Percentiles rank a stretch among this genome's conserved stretches.
These are phyloP conservation scores for Plasmodium fragile DNA, from an alignment of 169 alveolate species.

Conservation along the genomic window DNA sequence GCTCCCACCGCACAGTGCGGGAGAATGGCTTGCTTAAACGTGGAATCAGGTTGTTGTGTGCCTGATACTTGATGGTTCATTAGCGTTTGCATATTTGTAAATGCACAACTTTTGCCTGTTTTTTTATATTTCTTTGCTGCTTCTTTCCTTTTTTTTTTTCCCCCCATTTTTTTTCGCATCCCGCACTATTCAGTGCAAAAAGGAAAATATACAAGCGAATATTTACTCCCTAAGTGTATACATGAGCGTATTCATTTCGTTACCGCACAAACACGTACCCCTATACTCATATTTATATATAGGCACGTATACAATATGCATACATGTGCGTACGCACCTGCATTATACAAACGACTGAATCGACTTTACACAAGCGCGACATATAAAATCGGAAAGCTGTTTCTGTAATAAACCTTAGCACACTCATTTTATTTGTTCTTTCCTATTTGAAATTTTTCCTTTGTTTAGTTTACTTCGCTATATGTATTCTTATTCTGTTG, in stretches of 20 bases:
- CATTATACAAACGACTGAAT: not conserved
- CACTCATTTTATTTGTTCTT: not conserved
- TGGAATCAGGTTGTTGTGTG: not conserved
- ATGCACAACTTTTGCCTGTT: not conserved
- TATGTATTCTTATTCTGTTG: not conserved
- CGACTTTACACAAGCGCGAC: not conserved
- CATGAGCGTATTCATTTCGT: not conserved
- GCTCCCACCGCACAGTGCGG: not conserved
- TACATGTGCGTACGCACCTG: not conserved
- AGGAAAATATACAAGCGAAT: not conserved
- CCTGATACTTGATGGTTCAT: not conserved
- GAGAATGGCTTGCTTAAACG: not conserved
- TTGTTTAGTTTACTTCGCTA: not conserved
- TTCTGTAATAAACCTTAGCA: not conserved
- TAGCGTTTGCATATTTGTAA: not conserved
- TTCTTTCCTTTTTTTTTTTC: not conserved
- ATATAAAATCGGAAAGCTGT: not conserved
- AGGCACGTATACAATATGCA: not conserved
- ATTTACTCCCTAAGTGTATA: not conserved
- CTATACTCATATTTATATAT: not conserved
- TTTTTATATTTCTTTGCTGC: not conserved
- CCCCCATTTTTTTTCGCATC: not conserved
- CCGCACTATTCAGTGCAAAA: not conserved
- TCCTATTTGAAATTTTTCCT: not conserved
- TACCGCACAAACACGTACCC: not conserved